phyloP scores from a whole-genome alignment of 768 basidiomycete species.

The Boletus speciosus region DNA sequence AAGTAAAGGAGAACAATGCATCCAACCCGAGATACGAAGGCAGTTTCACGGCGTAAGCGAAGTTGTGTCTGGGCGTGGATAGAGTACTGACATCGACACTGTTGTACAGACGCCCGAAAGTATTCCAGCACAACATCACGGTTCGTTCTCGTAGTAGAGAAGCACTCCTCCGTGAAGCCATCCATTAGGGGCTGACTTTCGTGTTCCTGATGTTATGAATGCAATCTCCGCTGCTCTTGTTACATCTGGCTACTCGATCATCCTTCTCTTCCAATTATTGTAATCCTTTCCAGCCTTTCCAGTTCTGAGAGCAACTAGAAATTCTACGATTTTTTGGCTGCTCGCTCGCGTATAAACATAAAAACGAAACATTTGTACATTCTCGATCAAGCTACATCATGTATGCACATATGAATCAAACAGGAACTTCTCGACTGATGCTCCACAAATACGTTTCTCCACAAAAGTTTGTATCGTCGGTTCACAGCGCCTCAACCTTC shows the following conservation, averaged over 20 bases:
- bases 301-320: too few species aligned
- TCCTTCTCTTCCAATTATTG: too few species aligned
- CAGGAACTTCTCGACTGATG: neutral
- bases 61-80: neutral
- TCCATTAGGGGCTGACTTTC: neutral
- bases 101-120: neutral
- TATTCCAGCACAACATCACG: neutral
- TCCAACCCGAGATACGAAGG: neutral
- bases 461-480: neutral
- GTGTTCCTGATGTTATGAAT: neutral
- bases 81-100: neutral
- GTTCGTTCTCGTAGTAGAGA: neutral
- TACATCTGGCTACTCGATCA: too few species aligned
- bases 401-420: neutral
- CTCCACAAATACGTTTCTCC: neutral
- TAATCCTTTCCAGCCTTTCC: too few species aligned
- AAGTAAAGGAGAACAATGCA: neutral
- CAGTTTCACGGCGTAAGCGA: slow-evolving; percentile 1
- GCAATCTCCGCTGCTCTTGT: neutral
- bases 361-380: too few species aligned
- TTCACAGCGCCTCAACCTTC: neutral
- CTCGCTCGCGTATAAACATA: neutral
- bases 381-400: neutral
- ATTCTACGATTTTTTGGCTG: neutral
- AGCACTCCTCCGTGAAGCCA: neutral